Evolutionary conservation across 1,284 basidiomycete species (phyloP).

Genomic region (Moesziomyces sp.): DNA sequence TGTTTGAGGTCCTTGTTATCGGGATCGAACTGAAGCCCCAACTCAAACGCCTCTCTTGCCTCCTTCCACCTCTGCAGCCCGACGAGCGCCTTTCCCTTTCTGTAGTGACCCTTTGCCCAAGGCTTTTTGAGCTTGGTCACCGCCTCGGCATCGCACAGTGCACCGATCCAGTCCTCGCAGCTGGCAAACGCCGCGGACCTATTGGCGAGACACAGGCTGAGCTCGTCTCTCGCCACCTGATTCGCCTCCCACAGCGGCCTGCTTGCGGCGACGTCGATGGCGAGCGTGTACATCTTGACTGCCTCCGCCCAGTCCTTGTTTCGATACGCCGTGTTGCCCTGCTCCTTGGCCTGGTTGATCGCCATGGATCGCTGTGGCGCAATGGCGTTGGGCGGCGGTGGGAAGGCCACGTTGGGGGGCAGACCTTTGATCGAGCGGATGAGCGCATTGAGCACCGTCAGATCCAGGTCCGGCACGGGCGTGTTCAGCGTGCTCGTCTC

Average conservation of each 20-base stretch:
- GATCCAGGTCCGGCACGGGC: constrained; percentile 53
- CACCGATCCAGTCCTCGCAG: constrained; percentile 79
- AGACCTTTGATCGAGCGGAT: constrained; percentile 58
- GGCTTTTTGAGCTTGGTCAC: constrained; percentile 84
- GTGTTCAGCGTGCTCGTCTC: constrained; percentile 32
- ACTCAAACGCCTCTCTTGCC: constrained; percentile 81
- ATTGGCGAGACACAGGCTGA: constrained; percentile 88
- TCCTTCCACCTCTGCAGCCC: constrained; percentile 79
- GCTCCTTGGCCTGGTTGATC: constrained; percentile 63
- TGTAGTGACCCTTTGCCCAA: constrained; percentile 96
- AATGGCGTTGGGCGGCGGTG: constrained; percentile 66
- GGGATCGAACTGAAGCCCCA: constrained; percentile 90
- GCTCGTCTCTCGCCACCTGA: constrained; percentile 84
- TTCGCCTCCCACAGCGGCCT: constrained; percentile 90
- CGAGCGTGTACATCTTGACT: constrained; percentile 83
- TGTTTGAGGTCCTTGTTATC: constrained; percentile 71
- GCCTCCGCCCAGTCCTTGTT: constrained; percentile 76
- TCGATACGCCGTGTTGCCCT: constrained; percentile 61
- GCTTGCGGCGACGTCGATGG: constrained; percentile 82
- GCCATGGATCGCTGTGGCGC: constrained; percentile 60
- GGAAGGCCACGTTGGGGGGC: constrained; percentile 62
- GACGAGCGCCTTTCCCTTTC: constrained; percentile 86
- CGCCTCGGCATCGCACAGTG: constrained; percentile 89
- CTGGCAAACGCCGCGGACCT: constrained; percentile 86
- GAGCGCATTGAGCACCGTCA: constrained; percentile 64